Evolutionary conservation across 179 eudicot species (phyloP), one percentile per base, ranked within the genome.

Genomic region (Carnegiea gigantea): DNA sequence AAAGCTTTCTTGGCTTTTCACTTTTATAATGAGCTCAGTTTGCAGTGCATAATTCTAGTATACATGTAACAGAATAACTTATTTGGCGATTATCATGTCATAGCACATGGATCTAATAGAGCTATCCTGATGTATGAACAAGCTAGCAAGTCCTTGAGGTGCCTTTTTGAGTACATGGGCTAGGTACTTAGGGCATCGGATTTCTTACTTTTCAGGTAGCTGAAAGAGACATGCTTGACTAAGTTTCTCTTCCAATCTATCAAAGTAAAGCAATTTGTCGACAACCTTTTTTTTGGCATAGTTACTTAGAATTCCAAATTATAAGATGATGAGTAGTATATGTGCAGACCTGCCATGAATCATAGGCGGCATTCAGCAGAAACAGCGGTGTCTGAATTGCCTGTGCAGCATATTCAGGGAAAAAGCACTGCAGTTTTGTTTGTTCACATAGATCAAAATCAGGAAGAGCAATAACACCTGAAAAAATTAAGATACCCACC

Each of bases 271-370:
- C 5, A 57, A 57, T 3, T 48, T 48, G 53, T 48, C 15, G 7
- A 9, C 15, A n/a, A n/a, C 11, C 53, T 5, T 40, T 40, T 40
- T 40, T 40, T 40, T 40, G 8, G 44, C 44, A 40, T 40, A 40
- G 44, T 5, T 7, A 57, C 12, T 17, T 20, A 30, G 38, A 30
- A 33, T 33, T 33, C 36, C 36, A 33, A 33, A 1, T 33, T 33
- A 1, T 33, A 33, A 38, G 17, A 62, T 28, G 74, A 79, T 30
- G 44, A 40, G 44, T 5, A 60, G 23, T 49, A 60, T 20, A 57
- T 11, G 80, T 33, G 64, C 83, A n/a, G 73, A 85, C 98, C 98
- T 95, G 98, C 93, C 93, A 95, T 49, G 98, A 87, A 84, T 95
- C 98, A 81, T 95, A 95, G 76, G 98, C 95, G 36, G 98, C 92